Evolutionary conservation across 73 alveolate species (phyloP).

Genomic region (Paramecium primaurelia): DNA sequence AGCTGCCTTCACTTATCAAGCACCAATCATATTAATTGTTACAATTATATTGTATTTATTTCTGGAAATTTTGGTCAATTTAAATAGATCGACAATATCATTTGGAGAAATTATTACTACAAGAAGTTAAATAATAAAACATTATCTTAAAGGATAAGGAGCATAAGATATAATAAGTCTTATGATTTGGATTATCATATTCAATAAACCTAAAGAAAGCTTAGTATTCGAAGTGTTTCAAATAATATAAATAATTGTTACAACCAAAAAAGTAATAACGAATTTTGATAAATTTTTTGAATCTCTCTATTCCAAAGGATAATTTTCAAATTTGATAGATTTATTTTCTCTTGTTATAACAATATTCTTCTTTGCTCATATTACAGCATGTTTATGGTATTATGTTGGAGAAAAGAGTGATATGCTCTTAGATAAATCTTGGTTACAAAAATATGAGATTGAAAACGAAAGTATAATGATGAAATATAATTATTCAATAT

Average conservation of each 20-base stretch:
- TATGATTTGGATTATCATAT: not conserved
- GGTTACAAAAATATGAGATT: not conserved
- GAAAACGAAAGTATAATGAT: not conserved
- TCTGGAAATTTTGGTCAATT: not conserved
- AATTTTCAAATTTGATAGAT: not conserved
- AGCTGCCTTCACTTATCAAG: not conserved
- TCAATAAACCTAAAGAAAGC: not conserved
- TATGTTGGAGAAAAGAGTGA: constrained; percentile 29
- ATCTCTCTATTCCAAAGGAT: not conserved
- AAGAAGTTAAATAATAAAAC: not conserved
- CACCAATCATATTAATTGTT: not conserved
- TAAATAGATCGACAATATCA: not conserved
- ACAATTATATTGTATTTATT: not conserved
- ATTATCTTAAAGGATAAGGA: not conserved
- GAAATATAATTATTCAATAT: constrained; percentile 46
- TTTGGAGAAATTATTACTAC: not conserved
- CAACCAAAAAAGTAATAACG: not conserved
- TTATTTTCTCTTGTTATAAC: not conserved
- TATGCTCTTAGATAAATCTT: not conserved
- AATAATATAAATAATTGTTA: not conserved
- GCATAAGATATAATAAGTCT: not conserved
- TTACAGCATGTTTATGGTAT: constrained; percentile 48
- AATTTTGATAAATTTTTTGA: not conserved
- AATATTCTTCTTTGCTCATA: constrained; percentile 35
- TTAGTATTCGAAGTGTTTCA: not conserved